These are phyloP conservation scores for Schwanniomyces sp. DNA, from an alignment of 805 yeast species.

Conservation along the genomic window DNA sequence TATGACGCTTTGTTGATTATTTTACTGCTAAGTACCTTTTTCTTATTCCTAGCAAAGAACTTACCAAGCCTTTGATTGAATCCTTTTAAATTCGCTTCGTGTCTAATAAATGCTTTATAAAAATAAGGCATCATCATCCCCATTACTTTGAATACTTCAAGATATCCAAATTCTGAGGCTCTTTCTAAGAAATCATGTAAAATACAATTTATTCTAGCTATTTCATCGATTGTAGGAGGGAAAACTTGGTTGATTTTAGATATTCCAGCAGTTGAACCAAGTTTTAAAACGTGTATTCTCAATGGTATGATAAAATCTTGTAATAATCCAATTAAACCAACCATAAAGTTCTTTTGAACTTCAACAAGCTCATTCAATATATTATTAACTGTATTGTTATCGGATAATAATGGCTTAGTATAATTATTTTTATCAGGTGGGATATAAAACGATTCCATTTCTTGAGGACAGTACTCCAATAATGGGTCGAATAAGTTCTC, in stretches of 20 bases:
- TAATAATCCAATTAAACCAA: constrained; percentile 67
- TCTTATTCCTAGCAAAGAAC: constrained; percentile 28
- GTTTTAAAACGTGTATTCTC: constrained; percentile 64
- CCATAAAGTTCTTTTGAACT: constrained; percentile 74
- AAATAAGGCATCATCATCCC: constrained; percentile 85
- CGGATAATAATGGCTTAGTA: constrained; percentile 9
- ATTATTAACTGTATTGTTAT: constrained; percentile 40
- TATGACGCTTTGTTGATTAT: constrained; percentile 29
- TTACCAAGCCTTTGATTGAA: constrained; percentile 55
- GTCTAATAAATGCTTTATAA: constrained; percentile 89
- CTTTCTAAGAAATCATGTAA: constrained; percentile 70
- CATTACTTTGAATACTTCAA: constrained; percentile 77
- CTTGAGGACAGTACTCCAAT: constrained; percentile 89
- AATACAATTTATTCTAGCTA: constrained; percentile 85
- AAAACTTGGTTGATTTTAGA: constrained; percentile 72
- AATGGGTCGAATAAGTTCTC: constrained; percentile 89
- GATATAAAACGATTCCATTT: constrained; percentile 66
- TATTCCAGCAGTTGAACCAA: constrained; percentile 54
- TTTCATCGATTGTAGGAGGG: constrained; percentile 95
- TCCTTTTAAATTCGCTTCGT: constrained; percentile 83
- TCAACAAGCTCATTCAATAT: constrained; percentile 66
- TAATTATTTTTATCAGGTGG: constrained; percentile 47
- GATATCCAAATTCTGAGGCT: constrained; percentile 68
- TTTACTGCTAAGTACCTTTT: constrained; percentile 26
- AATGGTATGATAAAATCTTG: constrained; percentile 80